Conservation (phyloP, 2,329 filamentous ascomycete species). For the Alternaria viburni region DNA sequence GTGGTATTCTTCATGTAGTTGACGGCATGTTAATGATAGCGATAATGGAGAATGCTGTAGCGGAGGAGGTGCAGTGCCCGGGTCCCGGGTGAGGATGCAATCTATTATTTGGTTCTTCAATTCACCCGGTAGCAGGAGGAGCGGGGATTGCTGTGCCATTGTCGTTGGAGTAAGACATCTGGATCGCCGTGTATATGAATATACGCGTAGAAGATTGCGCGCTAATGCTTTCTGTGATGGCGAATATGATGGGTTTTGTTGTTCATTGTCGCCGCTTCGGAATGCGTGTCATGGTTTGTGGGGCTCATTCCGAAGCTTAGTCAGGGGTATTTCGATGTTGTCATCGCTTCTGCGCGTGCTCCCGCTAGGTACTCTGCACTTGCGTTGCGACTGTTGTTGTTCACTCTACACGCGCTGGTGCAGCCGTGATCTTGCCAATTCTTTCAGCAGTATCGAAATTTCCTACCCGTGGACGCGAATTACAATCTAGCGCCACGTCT, state of each 20-base stretch:
- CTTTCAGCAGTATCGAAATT: background rate
- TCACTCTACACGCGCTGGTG: no score
- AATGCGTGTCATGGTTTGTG: background rate
- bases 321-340: background rate
- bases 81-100: constrained; percentile 15
- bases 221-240: background rate
- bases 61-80: constrained; percentile 10
- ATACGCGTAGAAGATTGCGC: background rate
- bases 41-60: constrained; percentile 19
- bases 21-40: constrained; percentile 23
- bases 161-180: background rate
- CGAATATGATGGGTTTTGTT: background rate
- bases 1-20: constrained; percentile 22
- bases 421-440: no score
- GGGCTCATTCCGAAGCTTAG: background rate
- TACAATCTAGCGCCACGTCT: background rate
- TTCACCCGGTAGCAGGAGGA: constrained; percentile 24
- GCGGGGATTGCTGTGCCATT: background rate
- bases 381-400: no score
- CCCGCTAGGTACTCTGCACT: no score
- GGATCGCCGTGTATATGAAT: background rate
- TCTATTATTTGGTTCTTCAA: constrained; percentile 23
- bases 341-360: background rate
- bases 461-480: background rate
- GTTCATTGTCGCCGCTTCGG: background rate